phyloP scores from a whole-genome alignment of 2,329 filamentous ascomycete species.

The Venturiaceae sp. region DNA sequence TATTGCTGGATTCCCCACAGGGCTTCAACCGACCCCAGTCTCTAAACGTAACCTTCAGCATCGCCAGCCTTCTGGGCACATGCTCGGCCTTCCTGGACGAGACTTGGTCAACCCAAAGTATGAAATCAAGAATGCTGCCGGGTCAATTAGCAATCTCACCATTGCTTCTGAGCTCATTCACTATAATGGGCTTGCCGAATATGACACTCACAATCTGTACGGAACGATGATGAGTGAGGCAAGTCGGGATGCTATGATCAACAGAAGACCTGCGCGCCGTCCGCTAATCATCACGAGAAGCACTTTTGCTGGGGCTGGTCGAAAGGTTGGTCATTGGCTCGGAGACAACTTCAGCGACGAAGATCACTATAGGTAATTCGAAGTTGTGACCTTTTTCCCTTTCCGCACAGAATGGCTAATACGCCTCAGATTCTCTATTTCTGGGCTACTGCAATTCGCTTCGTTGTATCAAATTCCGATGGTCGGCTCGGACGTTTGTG shows the following conservation, averaged over 20 bases:
- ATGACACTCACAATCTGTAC: conserved; percentile 71
- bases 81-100: conserved; percentile 50
- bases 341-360: conserved; percentile 42
- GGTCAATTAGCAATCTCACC: conserved; percentile 33
- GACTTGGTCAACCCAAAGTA: conserved; percentile 58
- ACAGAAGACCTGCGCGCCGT: conserved; percentile 51
- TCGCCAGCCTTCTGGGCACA: conserved; percentile 9
- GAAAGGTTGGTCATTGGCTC: conserved; percentile 50
- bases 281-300: conserved; percentile 67
- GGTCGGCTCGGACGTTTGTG: conserved; percentile 59
- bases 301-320: conserved; percentile 64
- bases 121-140: conserved; percentile 52
- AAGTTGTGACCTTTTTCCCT: background rate
- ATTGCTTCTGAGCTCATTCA: conserved; percentile 60
- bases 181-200: conserved; percentile 56
- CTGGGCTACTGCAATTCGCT: conserved; percentile 34
- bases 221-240: conserved; percentile 64
- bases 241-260: conserved; percentile 56
- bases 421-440: conserved; percentile 22
- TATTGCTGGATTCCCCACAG: conserved; percentile 58
- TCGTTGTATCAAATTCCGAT: conserved; percentile 38
- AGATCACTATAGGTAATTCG: conserved; percentile 25
- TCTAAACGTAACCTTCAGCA: background rate
- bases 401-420: background rate
- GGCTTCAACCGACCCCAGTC: conserved; percentile 48